phyloP scores from a whole-genome alignment of 345 rosid genomes.

The Garcia nutans region DNA sequence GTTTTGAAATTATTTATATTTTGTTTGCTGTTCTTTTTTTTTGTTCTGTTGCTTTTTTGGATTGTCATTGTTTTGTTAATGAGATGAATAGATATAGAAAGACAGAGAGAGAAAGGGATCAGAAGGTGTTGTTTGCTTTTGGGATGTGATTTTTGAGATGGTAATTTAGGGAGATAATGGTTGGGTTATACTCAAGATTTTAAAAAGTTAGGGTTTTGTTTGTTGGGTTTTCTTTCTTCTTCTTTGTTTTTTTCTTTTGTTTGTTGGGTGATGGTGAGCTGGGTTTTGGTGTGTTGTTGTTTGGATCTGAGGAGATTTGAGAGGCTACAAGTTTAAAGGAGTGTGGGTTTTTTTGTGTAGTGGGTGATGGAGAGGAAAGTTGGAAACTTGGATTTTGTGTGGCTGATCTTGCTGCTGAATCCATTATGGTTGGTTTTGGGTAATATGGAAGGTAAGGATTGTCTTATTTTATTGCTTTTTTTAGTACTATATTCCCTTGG shows the following conservation, averaged over 20 bases:
- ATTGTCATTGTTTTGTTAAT: background rate
- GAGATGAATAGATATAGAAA: too few relatives aligned
- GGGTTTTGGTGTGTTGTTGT: constrained; percentile 43
- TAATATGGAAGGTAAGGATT: constrained; percentile 78
- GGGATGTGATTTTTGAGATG: background rate
- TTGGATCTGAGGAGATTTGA: constrained; percentile 70
- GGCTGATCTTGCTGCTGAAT: constrained; percentile 52
- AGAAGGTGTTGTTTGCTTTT: background rate
- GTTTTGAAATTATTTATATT: background rate
- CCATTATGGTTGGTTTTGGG: constrained; percentile 55
- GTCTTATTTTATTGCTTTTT: constrained; percentile 11
- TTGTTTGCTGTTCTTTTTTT: background rate
- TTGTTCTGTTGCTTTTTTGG: background rate
- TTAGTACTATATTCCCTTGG: background rate
- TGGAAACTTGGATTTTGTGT: constrained; percentile 40
- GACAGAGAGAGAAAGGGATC: background rate
- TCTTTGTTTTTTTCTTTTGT: constrained; percentile 21
- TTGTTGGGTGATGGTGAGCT: constrained; percentile 42
- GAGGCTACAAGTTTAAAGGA: constrained; percentile 3
- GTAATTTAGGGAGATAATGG: background rate
- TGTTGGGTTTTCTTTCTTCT: constrained; percentile 28
- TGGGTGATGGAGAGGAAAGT: constrained; percentile 43
- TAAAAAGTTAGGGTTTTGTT: constrained; percentile 16
- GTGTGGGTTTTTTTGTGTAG: constrained; percentile 2
- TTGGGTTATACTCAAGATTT: background rate